Evolutionary conservation across 345 rosid species (phyloP), one percentile per base, ranked within the genome.

Genomic region (Pistacia atlantica): DNA sequence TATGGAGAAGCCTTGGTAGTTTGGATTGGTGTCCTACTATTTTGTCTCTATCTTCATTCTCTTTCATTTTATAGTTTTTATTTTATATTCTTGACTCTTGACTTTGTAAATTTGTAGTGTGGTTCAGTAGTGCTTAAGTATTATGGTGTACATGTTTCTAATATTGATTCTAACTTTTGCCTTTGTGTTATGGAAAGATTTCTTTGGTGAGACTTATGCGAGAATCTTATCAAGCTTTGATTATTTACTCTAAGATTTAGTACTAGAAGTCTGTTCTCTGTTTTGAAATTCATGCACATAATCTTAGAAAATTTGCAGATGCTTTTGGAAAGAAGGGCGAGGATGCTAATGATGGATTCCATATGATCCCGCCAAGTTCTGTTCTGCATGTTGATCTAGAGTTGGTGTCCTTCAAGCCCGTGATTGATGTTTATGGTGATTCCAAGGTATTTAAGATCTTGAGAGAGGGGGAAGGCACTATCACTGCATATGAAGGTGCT

Each of bases 401-500:
- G 72, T 77, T 90, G 85, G 76, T 83, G 14, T 87, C 94, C 51
- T 90, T 82, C 67, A 90, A 86, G 79, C 75, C 85, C 54, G 92
- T 90, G 46, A 72, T 87, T 76, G 92, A 90, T 81, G 82, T 89
- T 37, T 75, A 80, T 4, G 89, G 89, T 13, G 90, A 90, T 75
- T 78, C 79, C 61, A 86, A 87, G 83, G 90, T 89, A 45, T 65
- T 87, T 37, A 90, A 90, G 81, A 90, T 90, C 46, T 49, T 90
- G 78, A 87, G 75, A 57, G 89, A 86, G 75, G 92, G 94, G 75
- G 87, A 89, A 76, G 89, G 84, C 33, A 67, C 79, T 70, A 1
- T 62, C 76, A 75, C 80, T 33, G 88, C 91, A 65, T 71, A 83
- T 78, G 94, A 90, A 70, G 91, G 91, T 66, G 90, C 94, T 35